Evolutionary conservation across 75 land plant genomes (phyloP).

Genomic region (Cunninghamia lanceolata): DNA sequence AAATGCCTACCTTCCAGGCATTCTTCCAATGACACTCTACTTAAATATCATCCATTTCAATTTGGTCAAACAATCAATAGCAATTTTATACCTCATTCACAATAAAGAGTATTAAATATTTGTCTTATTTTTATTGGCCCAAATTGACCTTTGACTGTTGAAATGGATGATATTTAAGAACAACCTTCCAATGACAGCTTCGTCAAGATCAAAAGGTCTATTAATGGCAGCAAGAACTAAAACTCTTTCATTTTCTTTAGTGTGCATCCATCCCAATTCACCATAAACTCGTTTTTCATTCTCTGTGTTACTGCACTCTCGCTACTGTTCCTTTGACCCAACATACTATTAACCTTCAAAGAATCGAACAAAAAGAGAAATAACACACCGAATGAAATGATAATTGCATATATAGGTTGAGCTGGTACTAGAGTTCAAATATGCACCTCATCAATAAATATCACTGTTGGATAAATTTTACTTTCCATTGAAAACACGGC

Average conservation of each 20-base stretch:
- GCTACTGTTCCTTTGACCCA: slow-evolving; percentile 58
- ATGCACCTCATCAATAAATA: slow-evolving; percentile 86
- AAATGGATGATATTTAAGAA: too few species aligned
- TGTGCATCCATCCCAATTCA: slow-evolving; percentile 29
- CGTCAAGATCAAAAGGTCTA: slow-evolving; percentile 67
- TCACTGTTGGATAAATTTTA: slow-evolving; percentile 82
- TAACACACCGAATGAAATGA: background rate
- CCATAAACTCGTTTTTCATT: slow-evolving; percentile 70
- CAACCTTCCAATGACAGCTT: slow-evolving; percentile 64
- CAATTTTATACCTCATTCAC: too few species aligned
- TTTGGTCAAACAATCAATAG: too few species aligned
- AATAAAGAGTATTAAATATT: too few species aligned
- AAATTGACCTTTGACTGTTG: too few species aligned
- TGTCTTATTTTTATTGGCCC: too few species aligned
- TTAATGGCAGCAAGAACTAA: slow-evolving; percentile 31
- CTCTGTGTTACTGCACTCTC: slow-evolving; percentile 85
- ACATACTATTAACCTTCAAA: slow-evolving; percentile 73
- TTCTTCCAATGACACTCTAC: too few species aligned
- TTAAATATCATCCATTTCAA: too few species aligned
- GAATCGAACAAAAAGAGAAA: background rate
- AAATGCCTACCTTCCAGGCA: slow-evolving; percentile 39
- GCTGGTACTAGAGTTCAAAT: background rate
- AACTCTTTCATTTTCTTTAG: slow-evolving; percentile 20
- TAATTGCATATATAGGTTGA: too few species aligned
- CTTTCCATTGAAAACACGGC: slow-evolving; percentile 86